A percentile compares a stretch with the other conserved stretches of the same genome.
Evolutionary conservation across 331 rosid species (phyloP).

Genomic region (Spiraea crenata): DNA sequence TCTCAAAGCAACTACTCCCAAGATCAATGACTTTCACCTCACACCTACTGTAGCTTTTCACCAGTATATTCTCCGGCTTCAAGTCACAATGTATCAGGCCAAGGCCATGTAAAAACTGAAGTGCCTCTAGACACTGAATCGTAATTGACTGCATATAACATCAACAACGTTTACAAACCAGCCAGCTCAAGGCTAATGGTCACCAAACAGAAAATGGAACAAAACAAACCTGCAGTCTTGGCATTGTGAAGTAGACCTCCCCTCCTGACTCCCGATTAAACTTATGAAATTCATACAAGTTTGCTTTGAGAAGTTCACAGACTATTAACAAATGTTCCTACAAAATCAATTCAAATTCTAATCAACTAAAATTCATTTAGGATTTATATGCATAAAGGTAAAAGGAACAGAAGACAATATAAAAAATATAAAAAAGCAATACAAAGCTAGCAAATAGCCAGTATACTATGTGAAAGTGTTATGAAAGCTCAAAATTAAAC

Average conservation of each 20-base stretch:
- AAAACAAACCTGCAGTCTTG: slow-evolving; percentile 86
- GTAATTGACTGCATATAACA: slow-evolving; percentile 79
- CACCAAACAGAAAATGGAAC: slow-evolving; percentile 17
- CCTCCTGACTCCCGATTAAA: slow-evolving; percentile 99
- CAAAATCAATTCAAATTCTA: slow-evolving; percentile 16
- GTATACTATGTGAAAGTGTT: neutral
- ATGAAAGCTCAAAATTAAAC: neutral
- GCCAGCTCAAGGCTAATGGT: slow-evolving; percentile 9
- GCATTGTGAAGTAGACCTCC: slow-evolving; percentile 99
- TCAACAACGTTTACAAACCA: slow-evolving; percentile 22
- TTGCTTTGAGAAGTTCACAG: slow-evolving; percentile 96
- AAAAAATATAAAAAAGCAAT: neutral
- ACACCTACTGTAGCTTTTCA: slow-evolving; percentile 97
- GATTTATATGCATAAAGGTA: neutral
- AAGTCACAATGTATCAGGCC: slow-evolving; percentile 96
- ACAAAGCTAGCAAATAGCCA: slow-evolving; percentile 8
- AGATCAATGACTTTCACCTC: slow-evolving; percentile 99
- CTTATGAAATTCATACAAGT: slow-evolving; percentile 92
- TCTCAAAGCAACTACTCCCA: slow-evolving; percentile 99
- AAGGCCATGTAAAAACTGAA: slow-evolving; percentile 85
- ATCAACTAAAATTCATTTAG: neutral
- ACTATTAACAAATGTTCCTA: slow-evolving; percentile 98
- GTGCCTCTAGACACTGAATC: slow-evolving; percentile 95
- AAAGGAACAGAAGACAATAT: neutral
- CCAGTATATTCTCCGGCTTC: slow-evolving; percentile 98